These are phyloP conservation scores for Penicillium sp. DNA, from an alignment of 2,329 filamentous ascomycete genomes.

Conservation along the genomic window DNA sequence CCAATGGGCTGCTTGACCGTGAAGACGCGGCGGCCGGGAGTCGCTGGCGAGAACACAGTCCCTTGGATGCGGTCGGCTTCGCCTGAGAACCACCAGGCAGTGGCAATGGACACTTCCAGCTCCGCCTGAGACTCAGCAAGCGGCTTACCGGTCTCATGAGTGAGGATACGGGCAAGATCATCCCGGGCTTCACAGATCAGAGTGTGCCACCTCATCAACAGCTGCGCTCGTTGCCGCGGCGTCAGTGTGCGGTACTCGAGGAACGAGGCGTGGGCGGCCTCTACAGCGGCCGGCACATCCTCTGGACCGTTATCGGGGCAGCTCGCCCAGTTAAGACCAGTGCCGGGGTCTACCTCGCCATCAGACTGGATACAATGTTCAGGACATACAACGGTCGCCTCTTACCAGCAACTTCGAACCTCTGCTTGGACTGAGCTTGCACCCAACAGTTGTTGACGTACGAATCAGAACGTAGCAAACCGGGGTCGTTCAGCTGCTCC, in stretches of 20 bases:
- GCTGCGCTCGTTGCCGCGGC: slow-evolving; percentile 62
- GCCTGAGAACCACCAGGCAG: slow-evolving; percentile 60
- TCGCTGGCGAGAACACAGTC: slow-evolving; percentile 59
- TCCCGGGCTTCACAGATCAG: slow-evolving; percentile 64
- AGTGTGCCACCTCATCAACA: slow-evolving; percentile 65
- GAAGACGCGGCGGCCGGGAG: slow-evolving; percentile 66
- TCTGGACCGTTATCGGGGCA: slow-evolving; percentile 54
- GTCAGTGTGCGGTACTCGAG: slow-evolving; percentile 61
- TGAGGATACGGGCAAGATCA: slow-evolving; percentile 64
- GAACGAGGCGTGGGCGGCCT: slow-evolving; percentile 63
- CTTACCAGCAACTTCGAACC: too few relatives aligned
- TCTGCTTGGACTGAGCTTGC: too few relatives aligned
- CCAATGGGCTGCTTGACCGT: slow-evolving; percentile 76
- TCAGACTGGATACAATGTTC: too few relatives aligned
- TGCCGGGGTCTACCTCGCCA: slow-evolving; percentile 50
- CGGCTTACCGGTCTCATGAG: slow-evolving; percentile 64
- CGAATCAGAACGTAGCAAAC: too few relatives aligned
- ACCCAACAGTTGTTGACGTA: too few relatives aligned
- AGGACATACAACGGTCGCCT: too few relatives aligned
- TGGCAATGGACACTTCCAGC: slow-evolving; percentile 44
- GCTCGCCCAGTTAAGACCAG: slow-evolving; percentile 53
- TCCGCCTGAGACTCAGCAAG: slow-evolving; percentile 57
- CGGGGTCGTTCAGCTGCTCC: too few relatives aligned
- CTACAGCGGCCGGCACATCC: slow-evolving; percentile 64
- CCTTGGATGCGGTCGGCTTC: slow-evolving; percentile 67